Evolutionary conservation across 106 monocot species (phyloP).

Genomic region (Dendrobium officinale): DNA sequence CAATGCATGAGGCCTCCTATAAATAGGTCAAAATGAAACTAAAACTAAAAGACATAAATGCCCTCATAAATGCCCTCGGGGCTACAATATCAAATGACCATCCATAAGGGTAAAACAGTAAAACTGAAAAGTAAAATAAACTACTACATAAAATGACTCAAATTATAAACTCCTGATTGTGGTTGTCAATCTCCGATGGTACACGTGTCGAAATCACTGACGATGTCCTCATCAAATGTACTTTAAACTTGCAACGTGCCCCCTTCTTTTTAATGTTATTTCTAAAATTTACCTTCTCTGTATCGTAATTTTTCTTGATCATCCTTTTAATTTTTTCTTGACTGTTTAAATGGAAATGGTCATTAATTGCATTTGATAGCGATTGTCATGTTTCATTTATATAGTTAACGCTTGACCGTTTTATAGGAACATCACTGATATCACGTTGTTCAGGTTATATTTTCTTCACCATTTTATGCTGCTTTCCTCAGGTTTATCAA

Average conservation of each 20-base stretch:
- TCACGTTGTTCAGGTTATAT: neutral
- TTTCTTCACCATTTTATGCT: neutral
- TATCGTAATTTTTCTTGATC: neutral
- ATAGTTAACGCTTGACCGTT: neutral
- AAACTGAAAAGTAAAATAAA: too few species aligned
- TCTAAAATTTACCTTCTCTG: neutral
- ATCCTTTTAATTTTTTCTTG: neutral
- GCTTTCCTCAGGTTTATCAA: conserved; percentile 56
- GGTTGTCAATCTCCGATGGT: too few species aligned
- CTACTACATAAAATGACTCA: too few species aligned
- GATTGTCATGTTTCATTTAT: neutral
- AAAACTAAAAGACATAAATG: too few species aligned
- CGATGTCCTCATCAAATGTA: neutral
- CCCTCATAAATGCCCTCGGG: too few species aligned
- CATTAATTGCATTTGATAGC: neutral
- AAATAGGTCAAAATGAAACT: too few species aligned
- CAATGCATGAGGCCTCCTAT: too few species aligned
- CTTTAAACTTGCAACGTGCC: neutral
- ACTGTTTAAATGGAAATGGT: neutral
- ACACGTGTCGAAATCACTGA: too few species aligned
- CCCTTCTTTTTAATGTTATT: neutral
- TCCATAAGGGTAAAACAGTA: too few species aligned
- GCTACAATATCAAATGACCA: too few species aligned
- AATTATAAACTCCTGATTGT: too few species aligned
- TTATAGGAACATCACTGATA: neutral